Conservation (phyloP, 176 grass and related monocot genomes). For the Oryza glumipatula region DNA sequence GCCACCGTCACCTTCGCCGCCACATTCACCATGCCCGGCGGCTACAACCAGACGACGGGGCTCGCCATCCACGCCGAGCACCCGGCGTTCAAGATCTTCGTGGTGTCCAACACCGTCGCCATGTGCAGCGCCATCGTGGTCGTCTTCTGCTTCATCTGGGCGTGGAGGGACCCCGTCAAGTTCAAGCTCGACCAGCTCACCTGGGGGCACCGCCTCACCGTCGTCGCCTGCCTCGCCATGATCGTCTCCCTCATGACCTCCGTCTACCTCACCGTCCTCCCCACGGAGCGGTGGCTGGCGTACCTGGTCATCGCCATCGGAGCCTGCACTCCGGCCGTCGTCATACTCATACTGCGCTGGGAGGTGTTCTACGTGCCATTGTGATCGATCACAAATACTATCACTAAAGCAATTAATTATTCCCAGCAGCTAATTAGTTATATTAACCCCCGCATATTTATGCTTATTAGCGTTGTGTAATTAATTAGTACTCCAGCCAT, state of each 20-base stretch:
- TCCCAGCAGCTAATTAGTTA: not conserved
- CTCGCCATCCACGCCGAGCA: slow-evolving; percentile 33
- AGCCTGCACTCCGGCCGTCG: slow-evolving; percentile 38
- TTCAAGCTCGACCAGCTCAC: slow-evolving; percentile 42
- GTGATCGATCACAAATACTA: not conserved
- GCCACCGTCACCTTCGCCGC: slow-evolving; percentile 53
- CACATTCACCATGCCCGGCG: slow-evolving; percentile 50
- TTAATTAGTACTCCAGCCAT: too few relatives aligned
- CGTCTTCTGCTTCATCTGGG: slow-evolving; percentile 58
- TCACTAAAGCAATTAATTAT: not conserved
- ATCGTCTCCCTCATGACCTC: slow-evolving; percentile 42
- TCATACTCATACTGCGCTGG: slow-evolving; percentile 34
- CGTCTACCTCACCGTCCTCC: slow-evolving; percentile 35
- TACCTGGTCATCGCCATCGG: slow-evolving; percentile 43
- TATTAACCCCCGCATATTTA: too few relatives aligned
- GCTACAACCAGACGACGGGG: slow-evolving; percentile 20
- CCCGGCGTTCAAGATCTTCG: slow-evolving; percentile 52
- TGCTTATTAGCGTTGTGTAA: too few relatives aligned
- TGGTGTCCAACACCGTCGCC: slow-evolving; percentile 50
- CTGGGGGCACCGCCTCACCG: slow-evolving; percentile 49
- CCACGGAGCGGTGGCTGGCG: slow-evolving; percentile 25
- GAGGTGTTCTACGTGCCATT: not conserved
- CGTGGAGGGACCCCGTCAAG: slow-evolving; percentile 37
- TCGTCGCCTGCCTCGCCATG: slow-evolving; percentile 50
- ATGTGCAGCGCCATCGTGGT: slow-evolving; percentile 56